Base-by-base conservation (phyloP, 768 basidiomycete genomes). In the Roridomyces roridus region DNA sequence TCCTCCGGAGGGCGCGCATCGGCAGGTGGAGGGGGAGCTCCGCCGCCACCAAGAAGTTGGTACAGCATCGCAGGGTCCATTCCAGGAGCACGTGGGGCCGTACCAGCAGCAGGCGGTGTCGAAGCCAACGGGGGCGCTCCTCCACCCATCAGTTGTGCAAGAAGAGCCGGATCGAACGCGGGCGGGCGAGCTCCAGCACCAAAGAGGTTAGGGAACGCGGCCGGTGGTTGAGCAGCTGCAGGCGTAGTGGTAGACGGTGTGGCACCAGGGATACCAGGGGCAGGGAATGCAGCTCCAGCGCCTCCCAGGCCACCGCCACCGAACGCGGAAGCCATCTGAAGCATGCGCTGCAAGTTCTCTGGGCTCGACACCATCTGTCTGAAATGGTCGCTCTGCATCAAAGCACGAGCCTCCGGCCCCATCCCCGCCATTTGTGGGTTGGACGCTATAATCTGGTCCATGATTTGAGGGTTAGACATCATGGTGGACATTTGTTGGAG, bases 1-100 rank as follows among this genome's bases (percentile, higher is more conserved):
- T 96, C 96, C 70, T 98, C 96, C 1, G 94, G 88, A 17, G 91
- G 80, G 66, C 92, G 77, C 5, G 84, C 72, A 67, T 94, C 91
- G 1, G 85, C 75, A 8, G 92, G 87, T 0, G 82, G 69, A 4
- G 80, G 70, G 9, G 81, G 75, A 4, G 74, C 62, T 4, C 60
- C 66, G 15, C 64, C 67, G 40, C 64, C 65, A 35, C 67, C 74
- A 8, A 82, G 51, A 47, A 82, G 66, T 57, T 81, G 79, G 57
- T 80, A 78, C 77, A 82, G 73, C 56, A 76, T 28, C 7, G 75
- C 77, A 3, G 80, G 78, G 60, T 81, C 70, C 56, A 74, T 66
- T 20, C 64, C 72, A 42, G 62, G 65, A 34, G 60, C 66, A 15
- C 57, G 60, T 14, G 66, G 58, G 12, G 59, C 66, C n/a, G 66